Evolutionary conservation across 225 moss, liverwort and hornwort species (phyloP).

Genomic region (Sphagnum contortum): DNA sequence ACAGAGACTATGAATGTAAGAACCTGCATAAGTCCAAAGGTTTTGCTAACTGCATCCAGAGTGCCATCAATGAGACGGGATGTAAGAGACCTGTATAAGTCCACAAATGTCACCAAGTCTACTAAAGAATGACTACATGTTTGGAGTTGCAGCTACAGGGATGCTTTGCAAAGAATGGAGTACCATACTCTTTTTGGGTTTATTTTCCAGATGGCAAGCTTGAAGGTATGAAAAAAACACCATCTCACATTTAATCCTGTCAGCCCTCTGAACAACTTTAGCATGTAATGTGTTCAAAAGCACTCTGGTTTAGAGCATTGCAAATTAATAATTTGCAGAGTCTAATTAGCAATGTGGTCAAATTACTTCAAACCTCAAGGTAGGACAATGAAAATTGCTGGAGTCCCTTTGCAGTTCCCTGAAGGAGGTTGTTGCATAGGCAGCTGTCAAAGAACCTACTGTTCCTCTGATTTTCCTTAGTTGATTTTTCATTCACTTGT

Average conservation of each 20-base stretch:
- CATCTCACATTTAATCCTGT: neutral
- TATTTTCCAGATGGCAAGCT: conserved; percentile 84
- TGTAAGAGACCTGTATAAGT: too few relatives aligned
- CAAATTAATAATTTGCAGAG: neutral
- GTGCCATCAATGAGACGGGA: too few relatives aligned
- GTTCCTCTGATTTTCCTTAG: too few relatives aligned
- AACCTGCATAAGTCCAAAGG: too few relatives aligned
- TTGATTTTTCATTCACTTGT: too few relatives aligned
- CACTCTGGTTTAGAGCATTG: neutral
- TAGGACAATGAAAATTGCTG: neutral
- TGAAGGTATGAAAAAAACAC: conserved; percentile 45
- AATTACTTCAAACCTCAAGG: neutral
- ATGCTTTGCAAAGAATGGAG: conserved; percentile 59
- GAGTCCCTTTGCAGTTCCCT: too few relatives aligned
- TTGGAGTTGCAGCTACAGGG: conserved; percentile 64
- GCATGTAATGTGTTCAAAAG: neutral
- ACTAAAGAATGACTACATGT: neutral
- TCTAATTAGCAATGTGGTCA: neutral
- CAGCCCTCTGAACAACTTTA: too few relatives aligned
- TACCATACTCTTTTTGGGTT: conserved; percentile 77
- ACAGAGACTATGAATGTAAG: too few relatives aligned
- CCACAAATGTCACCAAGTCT: neutral
- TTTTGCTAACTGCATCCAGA: too few relatives aligned
- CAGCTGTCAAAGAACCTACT: too few relatives aligned
- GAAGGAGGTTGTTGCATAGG: too few relatives aligned